A percentile compares a stretch with the other conserved stretches of the same genome.
phyloP scores from a whole-genome alignment of 306 rosid species.

The Vigna radiata region DNA sequence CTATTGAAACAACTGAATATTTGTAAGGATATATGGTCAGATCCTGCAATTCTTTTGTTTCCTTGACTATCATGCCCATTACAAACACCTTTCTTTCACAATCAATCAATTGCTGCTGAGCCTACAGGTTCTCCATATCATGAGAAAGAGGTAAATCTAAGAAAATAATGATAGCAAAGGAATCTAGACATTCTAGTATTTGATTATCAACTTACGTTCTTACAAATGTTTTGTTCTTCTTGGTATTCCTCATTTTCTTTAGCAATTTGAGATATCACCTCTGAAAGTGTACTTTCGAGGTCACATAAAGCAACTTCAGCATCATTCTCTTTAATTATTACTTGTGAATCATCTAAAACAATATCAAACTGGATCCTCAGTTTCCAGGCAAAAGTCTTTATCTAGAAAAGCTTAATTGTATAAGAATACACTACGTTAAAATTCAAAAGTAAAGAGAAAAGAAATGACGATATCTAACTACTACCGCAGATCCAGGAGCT shows the following conservation, averaged over 20 bases:
- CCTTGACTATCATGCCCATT: conserved; percentile 56
- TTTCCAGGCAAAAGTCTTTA: conserved; percentile 26
- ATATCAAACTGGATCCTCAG: conserved; percentile 39
- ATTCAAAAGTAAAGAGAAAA: conserved; percentile 7
- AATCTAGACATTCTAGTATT: conserved; percentile 19
- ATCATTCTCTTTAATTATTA: conserved; percentile 45
- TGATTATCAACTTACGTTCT: conserved; percentile 56
- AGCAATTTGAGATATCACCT: conserved; percentile 54
- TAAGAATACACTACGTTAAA: not conserved
- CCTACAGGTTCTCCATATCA: conserved; percentile 53
- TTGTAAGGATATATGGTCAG: conserved; percentile 74
- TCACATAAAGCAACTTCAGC: conserved; percentile 44
- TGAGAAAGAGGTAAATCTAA: conserved; percentile 31
- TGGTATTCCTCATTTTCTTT: conserved; percentile 61
- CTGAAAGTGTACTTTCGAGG: conserved; percentile 61
- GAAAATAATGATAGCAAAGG: conserved; percentile 25
- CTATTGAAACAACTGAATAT: conserved; percentile 5
- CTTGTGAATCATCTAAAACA: conserved; percentile 49
- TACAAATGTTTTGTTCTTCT: conserved; percentile 52
- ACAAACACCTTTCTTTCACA: conserved; percentile 63
- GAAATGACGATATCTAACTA: not conserved
- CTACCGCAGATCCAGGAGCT: not conserved
- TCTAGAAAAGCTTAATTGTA: conserved; percentile 10
- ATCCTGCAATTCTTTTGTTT: conserved; percentile 57
- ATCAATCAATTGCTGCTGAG: conserved; percentile 59